Evolutionary conservation across 768 basidiomycete genomes (phyloP), one percentile per base, ranked within the genome.

Genomic region (Mycena chlorophos): DNA sequence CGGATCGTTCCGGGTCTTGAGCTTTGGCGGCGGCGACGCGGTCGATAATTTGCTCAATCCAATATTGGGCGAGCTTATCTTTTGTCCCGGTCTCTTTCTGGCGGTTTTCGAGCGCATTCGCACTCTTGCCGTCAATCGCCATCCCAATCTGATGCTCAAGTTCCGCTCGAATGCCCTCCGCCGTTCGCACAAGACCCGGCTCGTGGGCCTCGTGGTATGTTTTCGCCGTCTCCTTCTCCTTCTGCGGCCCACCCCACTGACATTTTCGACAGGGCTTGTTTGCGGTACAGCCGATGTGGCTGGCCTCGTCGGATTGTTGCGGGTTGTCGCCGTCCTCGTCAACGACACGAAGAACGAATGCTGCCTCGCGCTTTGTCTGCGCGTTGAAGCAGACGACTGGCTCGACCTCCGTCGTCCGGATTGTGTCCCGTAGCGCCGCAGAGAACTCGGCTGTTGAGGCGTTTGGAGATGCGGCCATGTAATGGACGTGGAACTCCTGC

Each of bases 381-480:
- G 39, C 39, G 19, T 40, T 40, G 19, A 12, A 40, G 19, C 12
- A 10, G 20, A 40, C 20, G 13, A 40, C 6, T 19, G 39, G 39
- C 39, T 40, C 19, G 6, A 19, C 20, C 8, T 40, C 12, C 8
- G 39, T 40, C 12, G 12, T 19, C 19, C 19, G 10, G 13, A 40
- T 20, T 10, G 6, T 12, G 19, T 40, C 39, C 10, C 39, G 39
- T 6, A 40, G 39, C 10, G 20, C 39, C 8, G 39, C 39, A 12
- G 12, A 12, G 19, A 12, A 20, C 19, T 40, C 74, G 65, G 71
- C 58, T 0, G 70, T 68, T 0, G 67, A 51, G 0, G 69, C 70
- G 57, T 75, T 66, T 0, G 74, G 73, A 6, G 71, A 77, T 0
- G 63, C 57, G 0, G 66, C 52, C 5, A 74, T 50, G 51, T 75